These are phyloP conservation scores for Oryza longistaminata DNA, from an alignment of 176 grass and related monocot species.

Conservation along the genomic window DNA sequence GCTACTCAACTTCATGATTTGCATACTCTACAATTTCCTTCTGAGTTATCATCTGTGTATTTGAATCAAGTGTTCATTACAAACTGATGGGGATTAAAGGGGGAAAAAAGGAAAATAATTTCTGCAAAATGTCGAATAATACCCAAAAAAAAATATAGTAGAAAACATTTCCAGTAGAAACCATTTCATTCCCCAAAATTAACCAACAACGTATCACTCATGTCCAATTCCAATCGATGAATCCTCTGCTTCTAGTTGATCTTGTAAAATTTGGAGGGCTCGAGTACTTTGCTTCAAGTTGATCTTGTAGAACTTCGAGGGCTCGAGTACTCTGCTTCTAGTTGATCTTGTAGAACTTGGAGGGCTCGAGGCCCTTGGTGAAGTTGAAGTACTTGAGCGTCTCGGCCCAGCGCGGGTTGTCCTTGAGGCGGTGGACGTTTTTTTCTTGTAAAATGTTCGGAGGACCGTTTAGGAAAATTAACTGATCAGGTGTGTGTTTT, in stretches of 20 bases:
- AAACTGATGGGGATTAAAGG: neutral
- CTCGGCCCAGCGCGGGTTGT: no score
- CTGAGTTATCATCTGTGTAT: neutral
- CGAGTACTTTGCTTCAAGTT: no score
- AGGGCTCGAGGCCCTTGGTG: no score
- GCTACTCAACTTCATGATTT: neutral
- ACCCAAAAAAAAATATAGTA: neutral
- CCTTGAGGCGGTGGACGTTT: no score
- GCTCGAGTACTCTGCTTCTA: no score
- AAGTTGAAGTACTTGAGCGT: no score
- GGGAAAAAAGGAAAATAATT: neutral
- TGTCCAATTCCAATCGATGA: neutral
- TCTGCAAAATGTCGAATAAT: neutral
- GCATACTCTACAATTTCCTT: neutral
- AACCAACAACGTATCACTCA: neutral
- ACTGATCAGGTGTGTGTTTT: no score
- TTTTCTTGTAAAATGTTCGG: no score
- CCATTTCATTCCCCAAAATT: neutral
- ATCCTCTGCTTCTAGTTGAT: constrained; percentile 2
- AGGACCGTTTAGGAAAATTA: no score
- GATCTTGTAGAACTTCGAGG: no score
- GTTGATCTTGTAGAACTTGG: no score
- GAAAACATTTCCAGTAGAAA: neutral
- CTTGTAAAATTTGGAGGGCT: constrained; percentile 56
- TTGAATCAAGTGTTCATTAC: neutral